A percentile compares a stretch with the other conserved stretches of the same genome.
Evolutionary conservation across 768 basidiomycete genomes (phyloP).

Genomic region (Mycena galericulata): DNA sequence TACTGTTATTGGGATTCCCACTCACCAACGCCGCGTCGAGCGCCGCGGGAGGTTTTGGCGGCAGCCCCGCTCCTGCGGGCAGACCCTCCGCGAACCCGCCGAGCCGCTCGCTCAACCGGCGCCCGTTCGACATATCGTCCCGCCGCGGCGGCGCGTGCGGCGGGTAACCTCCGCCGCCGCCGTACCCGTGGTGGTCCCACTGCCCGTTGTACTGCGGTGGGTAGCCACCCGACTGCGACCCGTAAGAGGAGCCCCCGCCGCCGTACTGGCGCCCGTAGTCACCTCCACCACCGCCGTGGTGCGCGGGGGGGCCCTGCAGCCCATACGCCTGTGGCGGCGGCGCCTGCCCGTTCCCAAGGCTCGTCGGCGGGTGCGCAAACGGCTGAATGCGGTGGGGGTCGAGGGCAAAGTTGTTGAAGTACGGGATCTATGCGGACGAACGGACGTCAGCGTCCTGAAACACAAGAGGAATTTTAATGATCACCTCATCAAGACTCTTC

Average conservation of each 20-base stretch:
- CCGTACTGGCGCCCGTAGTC: conserved; percentile 54
- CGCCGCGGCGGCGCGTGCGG: conserved; percentile 60
- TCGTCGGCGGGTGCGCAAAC: conserved; percentile 80
- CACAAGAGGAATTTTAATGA: conserved; percentile 35
- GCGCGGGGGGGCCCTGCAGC: conserved; percentile 67
- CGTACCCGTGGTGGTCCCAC: conserved; percentile 56
- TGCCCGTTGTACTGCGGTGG: conserved; percentile 6
- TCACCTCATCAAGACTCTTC: conserved; percentile 87
- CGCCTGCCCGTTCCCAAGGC: conserved; percentile 73
- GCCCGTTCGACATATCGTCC: conserved; percentile 67
- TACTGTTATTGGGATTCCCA: too few species aligned
- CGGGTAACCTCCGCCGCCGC: conserved; percentile 48
- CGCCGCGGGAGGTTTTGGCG: conserved; percentile 76
- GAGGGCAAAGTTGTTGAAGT: conserved; percentile 96
- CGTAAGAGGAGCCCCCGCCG: conserved; percentile 36
- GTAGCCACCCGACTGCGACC: conserved; percentile 34
- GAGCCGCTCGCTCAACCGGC: conserved; percentile 84
- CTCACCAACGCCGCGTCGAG: conserved; percentile 65
- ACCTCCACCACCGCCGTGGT: conserved; percentile 52
- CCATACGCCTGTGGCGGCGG: conserved; percentile 91
- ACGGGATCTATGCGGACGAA: conserved; percentile 69
- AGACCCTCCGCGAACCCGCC: conserved; percentile 76
- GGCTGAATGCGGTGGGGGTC: conserved; percentile 95
- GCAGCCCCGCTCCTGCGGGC: conserved; percentile 79
- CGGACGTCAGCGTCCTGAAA: conserved; percentile 26